phyloP scores from a whole-genome alignment of 257 asterid species.

The Knoxia roxburghii region DNA sequence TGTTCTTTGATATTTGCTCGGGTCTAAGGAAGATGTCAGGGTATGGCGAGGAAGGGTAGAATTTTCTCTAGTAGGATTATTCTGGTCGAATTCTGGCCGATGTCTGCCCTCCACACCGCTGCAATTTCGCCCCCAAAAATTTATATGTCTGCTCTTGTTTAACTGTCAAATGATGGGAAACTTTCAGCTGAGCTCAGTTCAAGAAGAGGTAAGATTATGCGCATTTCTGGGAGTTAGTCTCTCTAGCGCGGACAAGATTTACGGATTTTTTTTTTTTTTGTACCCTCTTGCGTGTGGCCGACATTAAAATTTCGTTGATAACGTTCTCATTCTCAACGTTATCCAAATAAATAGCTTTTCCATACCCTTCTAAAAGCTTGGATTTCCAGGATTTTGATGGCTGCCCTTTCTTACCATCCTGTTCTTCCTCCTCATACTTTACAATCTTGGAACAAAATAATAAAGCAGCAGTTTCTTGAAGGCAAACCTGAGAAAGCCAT shows the following conservation, averaged over 20 bases:
- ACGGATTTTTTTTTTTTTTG: neutral
- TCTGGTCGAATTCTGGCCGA: too few species aligned
- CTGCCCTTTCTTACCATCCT: neutral
- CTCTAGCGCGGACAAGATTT: neutral
- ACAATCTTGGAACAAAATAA: conserved; percentile 11
- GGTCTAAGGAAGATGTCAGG: too few species aligned
- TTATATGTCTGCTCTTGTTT: too few species aligned
- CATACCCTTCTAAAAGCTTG: neutral
- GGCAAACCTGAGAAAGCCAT: neutral
- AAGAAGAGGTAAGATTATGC: neutral
- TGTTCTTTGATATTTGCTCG: too few species aligned
- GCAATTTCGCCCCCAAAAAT: too few species aligned
- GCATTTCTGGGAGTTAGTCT: neutral
- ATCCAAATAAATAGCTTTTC: neutral
- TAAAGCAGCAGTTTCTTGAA: conserved; percentile 12
- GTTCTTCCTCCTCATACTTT: conserved; percentile 2
- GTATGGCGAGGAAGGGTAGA: too few species aligned
- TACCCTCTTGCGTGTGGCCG: neutral
- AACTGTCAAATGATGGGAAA: too few species aligned
- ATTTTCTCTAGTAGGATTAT: too few species aligned
- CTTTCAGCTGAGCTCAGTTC: too few species aligned
- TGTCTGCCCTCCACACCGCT: too few species aligned
- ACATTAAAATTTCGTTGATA: neutral
- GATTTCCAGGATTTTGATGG: neutral
- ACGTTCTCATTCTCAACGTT: neutral